A percentile compares a stretch with the other conserved stretches of the same genome.
phyloP scores from a whole-genome alignment of 2,329 filamentous ascomycete genomes.

The Geosmithia flava region DNA sequence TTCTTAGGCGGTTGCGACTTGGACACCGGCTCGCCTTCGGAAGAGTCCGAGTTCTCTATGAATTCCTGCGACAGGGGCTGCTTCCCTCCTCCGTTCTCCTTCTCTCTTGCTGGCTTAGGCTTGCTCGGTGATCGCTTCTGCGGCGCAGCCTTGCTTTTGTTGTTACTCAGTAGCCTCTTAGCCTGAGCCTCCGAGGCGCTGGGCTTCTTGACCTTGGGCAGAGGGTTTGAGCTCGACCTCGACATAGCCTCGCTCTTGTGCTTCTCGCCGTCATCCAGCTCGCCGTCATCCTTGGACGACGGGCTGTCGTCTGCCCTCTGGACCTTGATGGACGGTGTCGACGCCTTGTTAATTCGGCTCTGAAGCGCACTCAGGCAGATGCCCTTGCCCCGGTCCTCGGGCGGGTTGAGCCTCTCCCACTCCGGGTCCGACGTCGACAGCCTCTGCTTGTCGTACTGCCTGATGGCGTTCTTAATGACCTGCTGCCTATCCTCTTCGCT shows the following conservation, averaged over 20 bases:
- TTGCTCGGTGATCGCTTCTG: slow-evolving; percentile 28
- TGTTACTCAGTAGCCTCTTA: slow-evolving; percentile 33
- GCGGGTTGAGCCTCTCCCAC: slow-evolving; percentile 49
- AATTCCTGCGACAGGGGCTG: slow-evolving; percentile 40
- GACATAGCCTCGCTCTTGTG: slow-evolving; percentile 28
- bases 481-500: slow-evolving; percentile 39
- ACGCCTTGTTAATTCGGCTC: slow-evolving; percentile 21
- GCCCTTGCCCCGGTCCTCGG: slow-evolving; percentile 43
- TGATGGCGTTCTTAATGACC: slow-evolving; percentile 48
- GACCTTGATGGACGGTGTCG: slow-evolving; percentile 35
- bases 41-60: slow-evolving; percentile 42
- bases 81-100: slow-evolving; percentile 27
- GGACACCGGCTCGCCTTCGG: slow-evolving; percentile 30
- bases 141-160: slow-evolving; percentile 7
- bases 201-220: slow-evolving; percentile 44
- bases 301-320: slow-evolving; percentile 37
- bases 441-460: slow-evolving; percentile 45
- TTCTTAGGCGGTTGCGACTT: slow-evolving; percentile 5
- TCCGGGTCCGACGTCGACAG: slow-evolving; percentile 41
- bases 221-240: slow-evolving; percentile 37
- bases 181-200: slow-evolving; percentile 40
- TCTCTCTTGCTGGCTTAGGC: slow-evolving; percentile 17
- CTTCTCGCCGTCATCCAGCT: slow-evolving; percentile 15
- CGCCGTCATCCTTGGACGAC: slow-evolving; percentile 21
- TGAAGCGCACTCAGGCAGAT: slow-evolving; percentile 51